Conservation (phyloP, 352 stramenopile genomes). For the Pythium aquatile region DNA sequence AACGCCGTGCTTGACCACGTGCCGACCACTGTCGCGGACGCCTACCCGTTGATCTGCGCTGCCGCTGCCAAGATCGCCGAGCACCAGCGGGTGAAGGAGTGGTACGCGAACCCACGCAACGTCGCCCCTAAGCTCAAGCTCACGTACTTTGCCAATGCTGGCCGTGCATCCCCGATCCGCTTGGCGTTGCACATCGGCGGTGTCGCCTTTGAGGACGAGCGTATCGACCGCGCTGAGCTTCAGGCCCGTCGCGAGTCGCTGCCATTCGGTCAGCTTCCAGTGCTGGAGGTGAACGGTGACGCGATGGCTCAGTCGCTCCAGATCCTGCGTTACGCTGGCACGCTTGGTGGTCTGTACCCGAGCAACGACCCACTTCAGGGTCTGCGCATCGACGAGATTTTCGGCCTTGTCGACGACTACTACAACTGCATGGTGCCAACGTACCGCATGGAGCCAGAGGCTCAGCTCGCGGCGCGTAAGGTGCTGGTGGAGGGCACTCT, state of each 20-base stretch:
- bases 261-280: constrained; percentile 38
- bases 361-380: constrained; percentile 27
- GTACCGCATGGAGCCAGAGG: constrained; percentile 21
- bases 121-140: constrained; percentile 42
- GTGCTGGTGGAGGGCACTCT: constrained; percentile 16
- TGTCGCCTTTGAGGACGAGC: constrained; percentile 60
- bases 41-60: constrained; percentile 19
- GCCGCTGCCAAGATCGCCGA: constrained; percentile 23
- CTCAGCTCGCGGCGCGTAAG: constrained; percentile 14
- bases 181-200: constrained; percentile 59
- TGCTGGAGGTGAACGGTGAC: constrained; percentile 32
- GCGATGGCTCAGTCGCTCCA: constrained; percentile 47
- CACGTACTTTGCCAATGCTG: constrained; percentile 55
- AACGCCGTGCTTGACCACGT: constrained; percentile 36
- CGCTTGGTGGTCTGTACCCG: constrained; percentile 32
- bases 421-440: constrained; percentile 21
- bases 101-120: constrained; percentile 29
- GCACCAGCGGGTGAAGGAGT: constrained; percentile 37
- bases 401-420: constrained; percentile 24
- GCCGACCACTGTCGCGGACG: constrained; percentile 28
- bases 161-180: constrained; percentile 48
- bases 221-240: constrained; percentile 34
- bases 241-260: constrained; percentile 26
- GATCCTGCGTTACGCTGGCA: constrained; percentile 40
- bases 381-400: constrained; percentile 32